Evolutionary conservation across 176 grass and related monocot genomes (phyloP), one percentile per base, ranked within the genome.

Genomic region (Cenchrus fungigraminus): DNA sequence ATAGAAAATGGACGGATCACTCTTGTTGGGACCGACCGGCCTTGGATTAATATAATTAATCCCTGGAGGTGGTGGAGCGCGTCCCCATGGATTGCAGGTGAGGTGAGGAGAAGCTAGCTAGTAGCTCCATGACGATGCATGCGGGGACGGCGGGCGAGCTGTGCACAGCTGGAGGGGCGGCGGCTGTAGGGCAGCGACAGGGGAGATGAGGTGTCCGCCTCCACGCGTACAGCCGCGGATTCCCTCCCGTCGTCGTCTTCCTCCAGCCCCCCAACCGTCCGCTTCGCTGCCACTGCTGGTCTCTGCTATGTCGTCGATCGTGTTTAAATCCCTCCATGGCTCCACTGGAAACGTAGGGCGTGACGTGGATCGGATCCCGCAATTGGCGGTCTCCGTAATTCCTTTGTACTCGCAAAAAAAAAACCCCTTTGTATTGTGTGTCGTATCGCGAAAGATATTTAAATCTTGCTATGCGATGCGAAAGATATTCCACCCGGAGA

Each of bases 101-200:
- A 43, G 17, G 15, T 11, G 20, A 43, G 17, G 15, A 9, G 64
- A 68, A 16, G 17, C 3, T 44, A 2, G n/a, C 19, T 6, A 11
- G 40, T 12, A 10, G 40, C 4, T 44, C 42, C 20, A 40, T 40
- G 37, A 40, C 37, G 37, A 8, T 52, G 22, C 53, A 57, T 57
- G 55, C 53, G 17, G 3, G 25, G 25, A 25, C 14, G 53, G 53
- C 53, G 53, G 1, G 6, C 64, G 60, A 66, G 61, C 13, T 50
- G 72, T 42, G 13, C 4, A 78, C 86, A 88, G 86, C 86, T 88
- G 86, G 47, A 81, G 69, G 12, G 59, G 70, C 70, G 43, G 44
- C 66, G 9, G n/a, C 11, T 22, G 65, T 40, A 32, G 61, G n/a
- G n/a, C 25, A 25, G 25, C 28, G 40, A 70, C 67, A 72, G 12